These are phyloP conservation scores for Entonaema liquescens DNA, from an alignment of 495 filamentous ascomycete genomes.

Conservation along the genomic window DNA sequence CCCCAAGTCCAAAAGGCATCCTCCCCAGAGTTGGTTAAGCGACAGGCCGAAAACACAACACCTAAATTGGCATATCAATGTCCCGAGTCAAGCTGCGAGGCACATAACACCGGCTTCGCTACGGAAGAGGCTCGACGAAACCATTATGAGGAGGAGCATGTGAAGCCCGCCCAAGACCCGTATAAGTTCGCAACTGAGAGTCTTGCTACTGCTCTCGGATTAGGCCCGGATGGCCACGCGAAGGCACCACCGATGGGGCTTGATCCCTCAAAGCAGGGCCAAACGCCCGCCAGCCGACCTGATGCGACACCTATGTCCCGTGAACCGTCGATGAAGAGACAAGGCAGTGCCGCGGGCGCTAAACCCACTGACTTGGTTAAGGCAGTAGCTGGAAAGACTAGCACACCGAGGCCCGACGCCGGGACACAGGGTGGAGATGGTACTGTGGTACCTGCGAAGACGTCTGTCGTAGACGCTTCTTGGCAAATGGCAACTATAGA, in stretches of 20 bases:
- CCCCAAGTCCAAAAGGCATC: slow-evolving; percentile 57
- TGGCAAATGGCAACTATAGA: slow-evolving; percentile 56
- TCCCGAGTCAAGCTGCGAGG: slow-evolving; percentile 56
- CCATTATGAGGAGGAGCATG: slow-evolving; percentile 64
- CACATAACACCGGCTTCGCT: slow-evolving; percentile 57
- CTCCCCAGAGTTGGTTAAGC: slow-evolving; percentile 58
- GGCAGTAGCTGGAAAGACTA: slow-evolving; percentile 41
- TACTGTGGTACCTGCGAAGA: slow-evolving; percentile 17
- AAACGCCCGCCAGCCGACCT: slow-evolving; percentile 50
- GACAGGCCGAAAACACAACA: slow-evolving; percentile 50
- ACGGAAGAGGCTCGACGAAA: slow-evolving; percentile 60
- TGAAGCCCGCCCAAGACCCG: slow-evolving; percentile 62
- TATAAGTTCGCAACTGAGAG: slow-evolving; percentile 59
- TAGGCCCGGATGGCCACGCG: slow-evolving; percentile 58
- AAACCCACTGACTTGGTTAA: slow-evolving; percentile 41
- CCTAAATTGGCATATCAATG: slow-evolving; percentile 55
- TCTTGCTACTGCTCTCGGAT: slow-evolving; percentile 52
- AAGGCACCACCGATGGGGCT: slow-evolving; percentile 44
- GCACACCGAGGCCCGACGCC: slow-evolving; percentile 37
- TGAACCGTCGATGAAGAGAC: slow-evolving; percentile 55
- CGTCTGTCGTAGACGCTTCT: slow-evolving; percentile 37
- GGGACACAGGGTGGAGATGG: slow-evolving; percentile 34
- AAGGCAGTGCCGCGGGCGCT: slow-evolving; percentile 49
- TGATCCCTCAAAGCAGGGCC: slow-evolving; percentile 55
- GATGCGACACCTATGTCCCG: slow-evolving; percentile 59